Percentiles rank a stretch among this genome's conserved stretches.
These are phyloP conservation scores for Cyanidioschyzon merolae DNA, from an alignment of 23 red algal genomes.

Conservation along the genomic window DNA sequence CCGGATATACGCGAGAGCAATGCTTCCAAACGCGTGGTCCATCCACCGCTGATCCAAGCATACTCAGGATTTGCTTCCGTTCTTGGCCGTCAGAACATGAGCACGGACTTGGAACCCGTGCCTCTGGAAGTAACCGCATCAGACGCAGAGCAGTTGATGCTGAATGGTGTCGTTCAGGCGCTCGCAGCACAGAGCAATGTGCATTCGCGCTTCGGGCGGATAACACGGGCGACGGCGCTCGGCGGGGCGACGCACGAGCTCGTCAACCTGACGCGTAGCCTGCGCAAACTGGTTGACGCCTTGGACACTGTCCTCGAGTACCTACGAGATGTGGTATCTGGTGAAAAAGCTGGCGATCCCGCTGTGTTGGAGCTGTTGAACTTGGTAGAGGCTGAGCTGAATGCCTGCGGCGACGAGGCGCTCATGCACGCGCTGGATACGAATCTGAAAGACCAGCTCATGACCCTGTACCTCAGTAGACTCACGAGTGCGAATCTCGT, in stretches of 20 bases:
- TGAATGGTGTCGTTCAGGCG: background rate
- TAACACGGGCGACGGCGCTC: background rate
- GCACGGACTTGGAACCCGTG: constrained; percentile 3
- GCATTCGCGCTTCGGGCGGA: background rate
- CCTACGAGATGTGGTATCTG: background rate
- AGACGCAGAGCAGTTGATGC: background rate
- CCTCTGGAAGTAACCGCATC: background rate
- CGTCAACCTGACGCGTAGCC: background rate
- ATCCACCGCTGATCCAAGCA: background rate
- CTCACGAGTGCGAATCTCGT: constrained; percentile 10
- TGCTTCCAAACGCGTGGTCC: background rate
- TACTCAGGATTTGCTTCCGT: background rate
- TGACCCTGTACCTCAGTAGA: background rate
- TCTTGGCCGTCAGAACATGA: constrained; percentile 8
- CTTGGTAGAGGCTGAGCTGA: background rate
- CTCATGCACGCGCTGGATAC: background rate
- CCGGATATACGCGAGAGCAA: background rate
- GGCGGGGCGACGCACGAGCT: background rate
- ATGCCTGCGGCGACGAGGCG: background rate
- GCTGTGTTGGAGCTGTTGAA: background rate
- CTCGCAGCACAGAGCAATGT: background rate
- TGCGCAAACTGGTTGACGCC: background rate
- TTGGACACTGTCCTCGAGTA: constrained; percentile 12
- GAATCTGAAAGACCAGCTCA: constrained; percentile 5
- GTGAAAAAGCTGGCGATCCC: background rate